Conservation (phyloP, 2,329 filamentous ascomycete genomes). For the Colletotrichum falcatum region DNA sequence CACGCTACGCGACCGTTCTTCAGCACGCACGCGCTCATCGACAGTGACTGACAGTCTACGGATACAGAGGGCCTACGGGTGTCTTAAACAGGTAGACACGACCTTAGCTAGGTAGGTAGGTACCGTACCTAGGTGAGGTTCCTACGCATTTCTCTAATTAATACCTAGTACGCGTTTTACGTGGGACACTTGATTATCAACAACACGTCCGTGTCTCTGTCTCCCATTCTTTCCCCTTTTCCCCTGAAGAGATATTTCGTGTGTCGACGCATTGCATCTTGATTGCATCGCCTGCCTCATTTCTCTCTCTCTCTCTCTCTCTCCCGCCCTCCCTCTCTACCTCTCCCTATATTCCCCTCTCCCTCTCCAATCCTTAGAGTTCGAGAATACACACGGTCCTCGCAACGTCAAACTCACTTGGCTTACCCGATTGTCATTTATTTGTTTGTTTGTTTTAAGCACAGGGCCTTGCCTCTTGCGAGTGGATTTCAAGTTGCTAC, state of each 20-base stretch:
- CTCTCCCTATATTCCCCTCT: not conserved
- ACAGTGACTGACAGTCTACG: not conserved
- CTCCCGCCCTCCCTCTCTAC: not conserved
- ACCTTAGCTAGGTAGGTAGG: no score
- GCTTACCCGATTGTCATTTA: not conserved
- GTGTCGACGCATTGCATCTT: not conserved
- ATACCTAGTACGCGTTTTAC: conserved; percentile 4
- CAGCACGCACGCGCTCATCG: not conserved
- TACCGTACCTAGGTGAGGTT: not conserved
- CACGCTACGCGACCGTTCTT: not conserved
- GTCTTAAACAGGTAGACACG: no score
- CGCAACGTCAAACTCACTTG: not conserved
- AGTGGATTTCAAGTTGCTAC: conserved; percentile 30
- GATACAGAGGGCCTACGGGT: not conserved
- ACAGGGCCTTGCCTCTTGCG: conserved; percentile 4
- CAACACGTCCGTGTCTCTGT: conserved; percentile 1
- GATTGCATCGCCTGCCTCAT: not conserved
- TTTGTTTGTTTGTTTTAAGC: conserved; percentile 23
- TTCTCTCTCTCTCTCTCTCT: not conserved
- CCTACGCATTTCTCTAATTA: not conserved
- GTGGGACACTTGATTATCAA: not conserved
- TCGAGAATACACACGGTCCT: not conserved
- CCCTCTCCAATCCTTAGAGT: not conserved
- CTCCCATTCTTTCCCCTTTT: not conserved
- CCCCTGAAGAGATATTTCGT: not conserved